These are phyloP conservation scores for Nelumbo lutea DNA, from an alignment of 164 flowering plant genomes.

Conservation along the genomic window DNA sequence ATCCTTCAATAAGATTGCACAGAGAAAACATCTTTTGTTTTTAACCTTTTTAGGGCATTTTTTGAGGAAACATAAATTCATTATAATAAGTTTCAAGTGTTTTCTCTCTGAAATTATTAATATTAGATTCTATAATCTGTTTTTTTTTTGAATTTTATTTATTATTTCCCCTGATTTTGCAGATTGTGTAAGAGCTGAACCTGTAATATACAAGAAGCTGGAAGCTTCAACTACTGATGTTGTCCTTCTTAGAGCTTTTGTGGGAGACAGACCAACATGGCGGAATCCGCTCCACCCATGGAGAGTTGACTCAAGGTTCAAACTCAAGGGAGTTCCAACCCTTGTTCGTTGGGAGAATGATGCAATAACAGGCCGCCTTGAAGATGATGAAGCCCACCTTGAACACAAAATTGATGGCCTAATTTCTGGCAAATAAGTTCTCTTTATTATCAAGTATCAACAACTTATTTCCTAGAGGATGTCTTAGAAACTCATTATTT, in stretches of 20 bases:
- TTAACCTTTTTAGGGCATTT: too few relatives aligned
- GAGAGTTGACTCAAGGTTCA: conserved; percentile 70
- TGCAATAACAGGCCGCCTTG: conserved; percentile 65
- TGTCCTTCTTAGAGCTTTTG: conserved; percentile 73
- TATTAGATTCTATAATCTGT: too few relatives aligned
- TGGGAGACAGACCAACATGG: conserved; percentile 96
- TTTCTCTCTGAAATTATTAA: too few relatives aligned
- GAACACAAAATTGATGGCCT: conserved; percentile 65
- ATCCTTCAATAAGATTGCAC: too few relatives aligned
- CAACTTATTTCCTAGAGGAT: not conserved
- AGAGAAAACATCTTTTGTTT: too few relatives aligned
- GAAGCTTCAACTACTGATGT: conserved; percentile 55
- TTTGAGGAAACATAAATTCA: too few relatives aligned
- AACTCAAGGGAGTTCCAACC: conserved; percentile 90
- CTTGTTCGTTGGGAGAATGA: conserved; percentile 76
- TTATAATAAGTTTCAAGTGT: too few relatives aligned
- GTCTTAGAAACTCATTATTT: not conserved
- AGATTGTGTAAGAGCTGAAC: conserved; percentile 98
- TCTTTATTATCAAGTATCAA: not conserved
- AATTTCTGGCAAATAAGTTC: conserved; percentile 18
- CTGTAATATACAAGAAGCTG: conserved; percentile 76
- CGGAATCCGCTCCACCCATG: conserved; percentile 78
- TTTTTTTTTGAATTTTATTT: not conserved
- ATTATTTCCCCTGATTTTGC: not conserved
- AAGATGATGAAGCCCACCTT: conserved; percentile 86